These are phyloP conservation scores for Zygoascus tannicola DNA, from an alignment of 805 yeast genomes.

Conservation along the genomic window DNA sequence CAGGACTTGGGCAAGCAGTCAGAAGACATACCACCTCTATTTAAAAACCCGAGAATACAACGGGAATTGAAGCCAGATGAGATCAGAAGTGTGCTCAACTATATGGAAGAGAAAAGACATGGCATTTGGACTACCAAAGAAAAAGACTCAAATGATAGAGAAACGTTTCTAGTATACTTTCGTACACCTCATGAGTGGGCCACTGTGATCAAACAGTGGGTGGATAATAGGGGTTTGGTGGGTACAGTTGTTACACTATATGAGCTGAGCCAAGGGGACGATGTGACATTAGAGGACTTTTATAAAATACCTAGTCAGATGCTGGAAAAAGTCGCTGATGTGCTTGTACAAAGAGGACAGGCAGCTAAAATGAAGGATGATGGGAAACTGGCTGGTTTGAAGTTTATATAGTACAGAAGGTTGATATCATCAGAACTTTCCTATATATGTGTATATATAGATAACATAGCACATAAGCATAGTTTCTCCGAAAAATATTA, in stretches of 20 bases:
- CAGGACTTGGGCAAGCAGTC: constrained; percentile 16
- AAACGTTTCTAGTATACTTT: constrained; percentile 53
- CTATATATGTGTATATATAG: no score
- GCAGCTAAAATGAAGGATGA: constrained; percentile 65
- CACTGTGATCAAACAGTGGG: constrained; percentile 52
- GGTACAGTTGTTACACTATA: constrained; percentile 72
- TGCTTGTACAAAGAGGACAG: constrained; percentile 55
- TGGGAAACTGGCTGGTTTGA: constrained; percentile 62
- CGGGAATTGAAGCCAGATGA: constrained; percentile 44
- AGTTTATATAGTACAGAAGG: constrained; percentile 30
- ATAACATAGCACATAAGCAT: no score
- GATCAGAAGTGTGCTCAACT: constrained; percentile 44
- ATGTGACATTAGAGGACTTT: constrained; percentile 47
- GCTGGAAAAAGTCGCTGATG: constrained; percentile 45
- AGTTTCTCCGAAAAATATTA: no score
- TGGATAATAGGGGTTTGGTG: constrained; percentile 65
- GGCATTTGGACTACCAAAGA: constrained; percentile 45
- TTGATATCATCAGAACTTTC: no score
- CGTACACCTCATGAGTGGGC: constrained; percentile 62
- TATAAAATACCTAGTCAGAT: constrained; percentile 50
- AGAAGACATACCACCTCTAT: constrained; percentile 13
- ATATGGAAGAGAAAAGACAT: constrained; percentile 45
- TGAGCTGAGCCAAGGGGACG: constrained; percentile 64
- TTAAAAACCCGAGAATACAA: constrained; percentile 26
- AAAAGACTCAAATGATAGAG: constrained; percentile 3